These are phyloP conservation scores for Solanum neorickii DNA, from an alignment of 257 asterid genomes.

Conservation along the genomic window DNA sequence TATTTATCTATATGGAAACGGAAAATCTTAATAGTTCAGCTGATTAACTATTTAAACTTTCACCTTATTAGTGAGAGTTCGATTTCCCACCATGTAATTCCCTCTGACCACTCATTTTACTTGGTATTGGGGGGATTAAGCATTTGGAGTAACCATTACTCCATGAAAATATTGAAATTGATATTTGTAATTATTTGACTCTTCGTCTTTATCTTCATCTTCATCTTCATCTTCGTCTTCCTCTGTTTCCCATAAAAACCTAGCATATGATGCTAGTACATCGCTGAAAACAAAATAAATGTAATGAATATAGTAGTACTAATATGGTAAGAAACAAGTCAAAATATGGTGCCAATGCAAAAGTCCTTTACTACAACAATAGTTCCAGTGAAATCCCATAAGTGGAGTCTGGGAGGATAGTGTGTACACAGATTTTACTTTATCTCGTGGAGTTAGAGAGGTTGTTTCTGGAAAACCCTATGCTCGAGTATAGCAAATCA, in stretches of 20 bases:
- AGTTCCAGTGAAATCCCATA: neutral
- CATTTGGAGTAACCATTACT: conserved; percentile 3
- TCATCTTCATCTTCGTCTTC: conserved; percentile 24
- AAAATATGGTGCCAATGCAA: neutral
- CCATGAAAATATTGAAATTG: neutral
- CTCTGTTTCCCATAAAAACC: conserved; percentile 66
- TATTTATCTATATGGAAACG: neutral
- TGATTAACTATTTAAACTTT: neutral
- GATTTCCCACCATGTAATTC: neutral
- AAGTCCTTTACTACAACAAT: neutral
- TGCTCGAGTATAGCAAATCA: neutral
- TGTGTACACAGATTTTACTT: no score
- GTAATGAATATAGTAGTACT: neutral
- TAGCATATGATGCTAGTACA: conserved; percentile 69
- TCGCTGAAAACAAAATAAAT: conserved; percentile 26
- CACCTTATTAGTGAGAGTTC: neutral
- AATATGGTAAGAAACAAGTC: neutral
- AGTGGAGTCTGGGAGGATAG: neutral
- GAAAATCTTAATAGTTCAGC: neutral
- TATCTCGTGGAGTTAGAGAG: neutral
- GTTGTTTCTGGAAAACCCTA: no score
- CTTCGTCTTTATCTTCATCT: conserved; percentile 8
- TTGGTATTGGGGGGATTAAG: neutral
- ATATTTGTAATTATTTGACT: neutral
- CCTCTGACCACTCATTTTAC: neutral